Base-by-base conservation (phyloP, 345 rosid species). In the Salix udensis region DNA sequence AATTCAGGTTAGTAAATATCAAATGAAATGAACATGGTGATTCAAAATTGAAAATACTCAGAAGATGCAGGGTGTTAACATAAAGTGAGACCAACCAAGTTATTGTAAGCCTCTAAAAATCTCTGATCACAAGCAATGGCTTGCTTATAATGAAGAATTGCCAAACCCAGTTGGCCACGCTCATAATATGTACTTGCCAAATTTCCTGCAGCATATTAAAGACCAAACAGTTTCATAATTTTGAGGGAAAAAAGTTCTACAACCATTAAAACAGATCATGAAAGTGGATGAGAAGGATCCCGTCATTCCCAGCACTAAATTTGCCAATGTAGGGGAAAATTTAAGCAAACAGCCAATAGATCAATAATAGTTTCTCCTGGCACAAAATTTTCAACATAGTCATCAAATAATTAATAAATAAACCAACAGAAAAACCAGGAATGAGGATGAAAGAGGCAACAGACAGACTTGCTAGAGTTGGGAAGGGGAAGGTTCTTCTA, bases 91-190 rank as follows among this genome's bases (percentile, higher is more conserved):
- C 93, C 75, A 82, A 96, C 99, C 97, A 96, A 85, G 88, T 94
- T 94, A 79, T 94, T 96, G 76, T 94, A 96, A 39, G 97, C 99
- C 91, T 96, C 99, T 85, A 94, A 78, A 86, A 88, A 94, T 82
- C 96, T 85, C 28, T 91, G 84, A 88, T 96, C 99, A 67, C 86
- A 88, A 64, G 89, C 64, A 82, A 96, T 83, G 50, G 99, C 99
- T 87, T 86, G 94, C 86, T 89, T 92, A 79, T 94, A 94, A 80
- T 94, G 90, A 60, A 87, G 85, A 77, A 96, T 92, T 67, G 99
- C 96, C 89, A 91, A 55, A 74, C 94, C 99, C 73, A 90, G 79
- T 79, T 94, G 97, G 73, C 96, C 94, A 87, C 86, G 90, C 80
- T 96, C 98, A 84, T 96, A 90, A 81, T 91, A 87, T 16, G 89